Evolutionary conservation across 1,139 yeast species (phyloP), one percentile per base, ranked within the genome.

Genomic region (Magnusiomyces clavatus): DNA sequence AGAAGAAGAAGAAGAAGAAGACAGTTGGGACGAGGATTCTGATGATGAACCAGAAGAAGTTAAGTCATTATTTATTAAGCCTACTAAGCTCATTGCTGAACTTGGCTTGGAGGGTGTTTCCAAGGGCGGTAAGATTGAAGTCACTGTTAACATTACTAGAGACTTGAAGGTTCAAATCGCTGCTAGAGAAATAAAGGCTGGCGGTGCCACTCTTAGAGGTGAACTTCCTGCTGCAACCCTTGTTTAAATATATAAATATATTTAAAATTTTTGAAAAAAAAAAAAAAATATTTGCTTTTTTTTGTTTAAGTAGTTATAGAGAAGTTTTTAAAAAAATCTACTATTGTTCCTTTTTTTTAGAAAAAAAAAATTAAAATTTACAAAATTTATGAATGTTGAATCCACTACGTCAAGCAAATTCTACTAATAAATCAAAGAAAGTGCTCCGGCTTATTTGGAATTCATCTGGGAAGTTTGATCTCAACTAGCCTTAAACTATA

Each of bases 151-250:
- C 75, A 82, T 92, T 64, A 83, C 88, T 63, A 86, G 81, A 67
- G 95, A 87, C 54, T 90, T 95, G 63, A 78, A 80, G 62, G 77
- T 92, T 65, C 87, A 83, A 66, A 81, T 89, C 57, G 80, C 87
- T 59, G 96, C 88, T 51, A 83, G 96, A 70, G 92, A 84, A 69
- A 76, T 81, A 66, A 82, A 82, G 70, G 81, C 82, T 61, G 94
- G 90, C 46, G 75, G 68, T 34, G 67, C 57, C n/a, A 62, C 68
- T 43, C 67, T 58, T 41, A 60, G 69, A 44, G 69, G 69, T 36
- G 65, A 64, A 37, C 51, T 53, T 29, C 52, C 59, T 31, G 58
- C 58, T 44, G 57, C 63, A 46, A 52, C 56, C 43, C 42, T 56
- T 47, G 56, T 51, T 42, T 55, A 54, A 46, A 54, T 44, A 20